Conservation (phyloP, 2,329 filamentous ascomycete species). For the Beauveria medogensis region DNA sequence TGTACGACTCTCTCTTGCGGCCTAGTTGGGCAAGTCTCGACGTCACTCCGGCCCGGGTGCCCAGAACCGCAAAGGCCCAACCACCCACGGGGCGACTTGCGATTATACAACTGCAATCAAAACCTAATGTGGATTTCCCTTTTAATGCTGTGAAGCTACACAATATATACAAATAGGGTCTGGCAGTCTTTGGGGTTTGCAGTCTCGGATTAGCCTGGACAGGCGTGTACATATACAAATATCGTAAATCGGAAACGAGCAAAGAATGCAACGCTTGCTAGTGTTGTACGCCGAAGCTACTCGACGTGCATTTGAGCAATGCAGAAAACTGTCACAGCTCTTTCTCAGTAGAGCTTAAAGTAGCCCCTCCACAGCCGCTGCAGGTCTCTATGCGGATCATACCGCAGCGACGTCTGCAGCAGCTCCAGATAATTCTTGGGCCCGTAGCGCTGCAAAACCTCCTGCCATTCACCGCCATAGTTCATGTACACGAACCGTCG, state of each 20-base stretch:
- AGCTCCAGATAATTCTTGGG: conserved; percentile 22
- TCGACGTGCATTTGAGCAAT: too few species aligned
- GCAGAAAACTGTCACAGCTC: background rate
- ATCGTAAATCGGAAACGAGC: too few species aligned
- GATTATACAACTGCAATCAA: background rate
- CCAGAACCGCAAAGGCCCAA: background rate
- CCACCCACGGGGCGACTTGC: background rate
- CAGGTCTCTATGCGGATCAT: background rate
- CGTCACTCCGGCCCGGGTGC: background rate
- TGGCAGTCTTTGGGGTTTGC: too few species aligned
- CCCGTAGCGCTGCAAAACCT: conserved; percentile 31
- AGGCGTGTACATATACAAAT: too few species aligned
- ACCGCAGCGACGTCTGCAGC: background rate
- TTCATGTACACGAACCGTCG: conserved; percentile 28
- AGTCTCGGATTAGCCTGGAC: too few species aligned
- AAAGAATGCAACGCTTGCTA: too few species aligned
- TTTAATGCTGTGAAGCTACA: too few species aligned
- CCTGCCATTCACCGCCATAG: conserved; percentile 29
- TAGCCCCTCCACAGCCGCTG: background rate
- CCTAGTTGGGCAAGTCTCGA: background rate
- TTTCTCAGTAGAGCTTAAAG: background rate
- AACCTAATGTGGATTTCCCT: too few species aligned
- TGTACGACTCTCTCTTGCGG: background rate
- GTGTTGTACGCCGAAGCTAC: too few species aligned
- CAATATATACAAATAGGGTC: too few species aligned